Conservation (phyloP, 345 rosid species). For the Boechera divaricarpa region DNA sequence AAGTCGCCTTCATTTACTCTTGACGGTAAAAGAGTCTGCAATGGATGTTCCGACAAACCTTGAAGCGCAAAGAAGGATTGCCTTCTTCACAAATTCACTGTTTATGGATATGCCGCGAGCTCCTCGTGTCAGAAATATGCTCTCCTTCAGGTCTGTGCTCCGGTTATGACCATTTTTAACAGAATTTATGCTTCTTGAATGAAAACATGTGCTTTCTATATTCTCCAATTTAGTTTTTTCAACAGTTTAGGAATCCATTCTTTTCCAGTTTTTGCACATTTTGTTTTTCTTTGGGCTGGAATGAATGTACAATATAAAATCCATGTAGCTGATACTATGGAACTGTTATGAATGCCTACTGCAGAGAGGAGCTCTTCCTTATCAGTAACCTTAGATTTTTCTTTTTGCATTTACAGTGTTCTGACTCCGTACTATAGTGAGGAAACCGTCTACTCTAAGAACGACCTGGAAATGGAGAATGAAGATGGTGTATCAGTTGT, state of each 20-base stretch:
- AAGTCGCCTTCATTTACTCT: slow-evolving; percentile 86
- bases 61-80: slow-evolving; percentile 94
- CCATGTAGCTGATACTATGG: slow-evolving; percentile 14
- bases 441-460: slow-evolving; percentile 89
- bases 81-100: slow-evolving; percentile 91
- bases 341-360: slow-evolving; percentile 11
- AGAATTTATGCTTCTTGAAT: slow-evolving; percentile 18
- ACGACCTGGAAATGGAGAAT: slow-evolving; percentile 94
- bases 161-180: slow-evolving; percentile 8
- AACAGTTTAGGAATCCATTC: neutral
- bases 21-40: slow-evolving; percentile 94
- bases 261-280: slow-evolving; percentile 8
- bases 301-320: slow-evolving; percentile 8
- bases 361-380: slow-evolving; percentile 16
- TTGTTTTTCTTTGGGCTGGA: slow-evolving; percentile 7
- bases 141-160: slow-evolving; percentile 76
- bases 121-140: slow-evolving; percentile 92
- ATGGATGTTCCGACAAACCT: slow-evolving; percentile 88
- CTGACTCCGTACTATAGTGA: slow-evolving; percentile 98
- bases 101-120: slow-evolving; percentile 99
- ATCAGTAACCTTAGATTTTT: slow-evolving; percentile 20
- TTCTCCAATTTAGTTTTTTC: slow-evolving; percentile 15
- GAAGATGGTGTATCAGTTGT: slow-evolving; percentile 96
- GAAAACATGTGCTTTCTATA: slow-evolving; percentile 24
- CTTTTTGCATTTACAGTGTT: slow-evolving; percentile 62